A percentile compares a stretch with the other conserved stretches of the same genome.
These are phyloP conservation scores for Blastobotrys terrestris DNA, from an alignment of 805 yeast genomes.

Conservation along the genomic window DNA sequence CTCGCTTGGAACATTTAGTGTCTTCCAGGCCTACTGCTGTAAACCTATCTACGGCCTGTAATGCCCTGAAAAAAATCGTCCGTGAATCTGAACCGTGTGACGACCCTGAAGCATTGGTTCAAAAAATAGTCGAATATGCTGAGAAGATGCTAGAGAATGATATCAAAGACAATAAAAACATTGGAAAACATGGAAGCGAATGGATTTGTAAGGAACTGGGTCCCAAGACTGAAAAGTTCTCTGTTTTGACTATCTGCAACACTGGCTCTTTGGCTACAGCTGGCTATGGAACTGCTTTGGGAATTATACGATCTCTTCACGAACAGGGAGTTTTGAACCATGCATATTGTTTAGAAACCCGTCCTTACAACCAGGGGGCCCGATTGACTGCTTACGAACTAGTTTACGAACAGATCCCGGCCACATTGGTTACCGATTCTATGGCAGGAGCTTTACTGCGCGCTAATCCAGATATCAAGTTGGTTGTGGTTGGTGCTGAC, in stretches of 20 bases:
- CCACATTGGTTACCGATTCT: conserved; percentile 83
- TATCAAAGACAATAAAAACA: conserved; percentile 62
- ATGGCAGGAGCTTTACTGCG: conserved; percentile 79
- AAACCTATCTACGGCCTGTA: conserved; percentile 72
- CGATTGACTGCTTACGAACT: conserved; percentile 88
- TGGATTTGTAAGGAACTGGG: conserved; percentile 46
- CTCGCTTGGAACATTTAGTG: conserved; percentile 57
- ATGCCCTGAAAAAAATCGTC: conserved; percentile 37
- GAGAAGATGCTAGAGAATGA: conserved; percentile 65
- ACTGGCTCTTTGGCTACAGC: conserved; percentile 97
- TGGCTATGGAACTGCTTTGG: conserved; percentile 95
- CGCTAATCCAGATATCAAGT: conserved; percentile 62
- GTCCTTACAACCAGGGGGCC: conserved; percentile 97
- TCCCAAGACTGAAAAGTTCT: conserved; percentile 53
- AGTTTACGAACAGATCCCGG: conserved; percentile 78
- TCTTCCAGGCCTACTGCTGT: conserved; percentile 94
- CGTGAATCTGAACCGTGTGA: conserved; percentile 10
- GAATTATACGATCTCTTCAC: conserved; percentile 73
- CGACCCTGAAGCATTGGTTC: conserved; percentile 29
- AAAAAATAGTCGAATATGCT: conserved; percentile 30
- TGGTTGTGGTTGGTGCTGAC: conserved; percentile 92
- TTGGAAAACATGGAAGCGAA: conserved; percentile 78
- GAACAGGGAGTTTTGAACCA: conserved; percentile 49
- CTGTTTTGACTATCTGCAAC: conserved; percentile 88
- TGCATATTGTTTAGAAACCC: conserved; percentile 84